A percentile compares a stretch with the other conserved stretches of the same genome.
Conservation (phyloP, 2,329 filamentous ascomycete genomes). For the Aspergillus puulaauensis region DNA sequence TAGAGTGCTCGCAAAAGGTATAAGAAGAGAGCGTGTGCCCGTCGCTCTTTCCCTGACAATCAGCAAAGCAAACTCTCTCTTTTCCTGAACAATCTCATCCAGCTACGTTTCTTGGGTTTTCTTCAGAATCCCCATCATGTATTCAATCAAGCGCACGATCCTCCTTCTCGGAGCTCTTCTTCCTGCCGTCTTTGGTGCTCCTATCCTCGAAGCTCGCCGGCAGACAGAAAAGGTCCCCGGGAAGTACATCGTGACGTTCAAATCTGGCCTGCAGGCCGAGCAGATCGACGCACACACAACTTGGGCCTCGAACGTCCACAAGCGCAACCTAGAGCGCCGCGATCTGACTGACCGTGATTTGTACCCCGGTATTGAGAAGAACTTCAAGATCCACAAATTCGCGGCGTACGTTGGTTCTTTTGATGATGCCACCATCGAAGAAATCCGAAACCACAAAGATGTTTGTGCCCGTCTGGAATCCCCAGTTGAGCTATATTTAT, state of each 20-base stretch:
- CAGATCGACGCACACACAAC: conserved; percentile 20
- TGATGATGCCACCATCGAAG: conserved; percentile 42
- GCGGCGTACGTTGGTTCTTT: conserved; percentile 47
- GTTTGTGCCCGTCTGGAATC: conserved; percentile 22
- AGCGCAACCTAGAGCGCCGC: conserved; percentile 19
- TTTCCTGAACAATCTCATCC: neutral
- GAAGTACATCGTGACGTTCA: conserved; percentile 27
- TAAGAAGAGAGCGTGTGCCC: conserved; percentile 6
- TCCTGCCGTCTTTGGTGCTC: conserved; percentile 21
- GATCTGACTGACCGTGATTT: conserved; percentile 14
- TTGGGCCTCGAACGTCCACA: conserved; percentile 23
- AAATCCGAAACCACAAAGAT: conserved; percentile 39
- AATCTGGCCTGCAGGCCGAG: conserved; percentile 16
- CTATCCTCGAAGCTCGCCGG: conserved; percentile 13
- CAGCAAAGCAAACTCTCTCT: neutral
- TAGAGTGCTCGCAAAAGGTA: conserved; percentile 1
- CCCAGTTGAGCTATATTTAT: neutral
- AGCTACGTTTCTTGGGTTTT: neutral
- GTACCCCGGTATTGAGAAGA: conserved; percentile 39
- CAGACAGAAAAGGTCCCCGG: conserved; percentile 18
- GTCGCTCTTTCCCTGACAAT: conserved; percentile 7
- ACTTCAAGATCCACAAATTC: conserved; percentile 44
- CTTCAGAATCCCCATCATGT: conserved; percentile 14
- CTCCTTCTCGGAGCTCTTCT: conserved; percentile 24
- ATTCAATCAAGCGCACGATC: conserved; percentile 21